Base-by-base conservation (phyloP, 768 basidiomycete species). In the Suillus discolor region DNA sequence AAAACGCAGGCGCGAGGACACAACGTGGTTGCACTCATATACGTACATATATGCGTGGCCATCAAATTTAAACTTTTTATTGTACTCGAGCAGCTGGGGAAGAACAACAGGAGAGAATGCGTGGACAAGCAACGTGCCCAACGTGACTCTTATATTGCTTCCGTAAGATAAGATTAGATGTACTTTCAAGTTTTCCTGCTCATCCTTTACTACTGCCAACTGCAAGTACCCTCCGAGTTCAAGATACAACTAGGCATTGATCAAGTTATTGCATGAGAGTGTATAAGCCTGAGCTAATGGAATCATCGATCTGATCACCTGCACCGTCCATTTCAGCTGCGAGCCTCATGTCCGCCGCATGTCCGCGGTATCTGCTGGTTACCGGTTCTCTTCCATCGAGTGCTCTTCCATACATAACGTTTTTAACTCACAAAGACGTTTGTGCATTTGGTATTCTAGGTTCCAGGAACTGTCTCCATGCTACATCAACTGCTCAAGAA, bases 1-100 rank as follows among this genome's bases (percentile, higher is more conserved):
- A 63, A 55, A 31, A 59, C 67, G 64, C 69, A 61, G 57, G 59
- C 65, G 67, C 67, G 69, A 69, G 73, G 72, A 11, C 49, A 41
- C 55, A 51, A 59, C 68, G 72, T 63, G 67, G 62, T 49, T 63
- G 28, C 42, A 6, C 18, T 41, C 38, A 59, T 57, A 36, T 7
- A 20, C 16, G 18, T 54, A 54, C 53, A 18, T n/a, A 11, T n/a
- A 12, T 41, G 59, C 23, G 49, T 25, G 44, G 20, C 28, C 47
- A 65, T 34, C 20, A 66, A 60, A 66, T 23, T 62, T 61, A 66
- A 60, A 66, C 28, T 62, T 61, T 55, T 15, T 15, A 64, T 59
- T 36, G 57, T 65, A 57, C 42, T 55, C 31, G 42, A 20, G 34
- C 15, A n/a, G 39, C 28, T 15, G 59, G 61, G 51, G 62, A 20